phyloP scores from a whole-genome alignment of 2,329 filamentous ascomycete species.

The Lachnellula occidentalis region DNA sequence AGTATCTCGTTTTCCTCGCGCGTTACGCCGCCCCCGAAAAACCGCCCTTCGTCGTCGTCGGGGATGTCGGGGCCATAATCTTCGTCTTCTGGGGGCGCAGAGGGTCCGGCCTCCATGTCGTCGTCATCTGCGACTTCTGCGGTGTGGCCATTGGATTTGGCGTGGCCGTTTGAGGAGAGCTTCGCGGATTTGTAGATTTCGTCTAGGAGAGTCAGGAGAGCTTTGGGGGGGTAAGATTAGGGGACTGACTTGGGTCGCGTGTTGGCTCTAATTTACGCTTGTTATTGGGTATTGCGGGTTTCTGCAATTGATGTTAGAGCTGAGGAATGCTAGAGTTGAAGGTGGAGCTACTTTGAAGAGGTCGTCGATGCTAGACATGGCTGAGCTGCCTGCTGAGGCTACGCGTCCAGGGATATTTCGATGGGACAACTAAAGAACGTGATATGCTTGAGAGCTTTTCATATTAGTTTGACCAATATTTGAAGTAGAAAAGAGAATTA shows the following conservation, averaged over 20 bases:
- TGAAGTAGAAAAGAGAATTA: neutral
- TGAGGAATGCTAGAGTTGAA: neutral
- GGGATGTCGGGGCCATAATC: constrained; percentile 47
- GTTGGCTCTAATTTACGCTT: constrained; percentile 2
- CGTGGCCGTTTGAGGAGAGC: constrained; percentile 38
- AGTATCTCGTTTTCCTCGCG: constrained; percentile 75
- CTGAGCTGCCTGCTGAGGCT: neutral
- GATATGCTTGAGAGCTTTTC: neutral
- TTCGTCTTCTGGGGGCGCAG: constrained; percentile 49
- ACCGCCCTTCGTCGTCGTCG: constrained; percentile 88
- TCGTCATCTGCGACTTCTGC: constrained; percentile 32
- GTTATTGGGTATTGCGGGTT: constrained; percentile 1
- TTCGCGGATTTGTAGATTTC: constrained; percentile 61
- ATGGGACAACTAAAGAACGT: neutral
- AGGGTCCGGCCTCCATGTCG: constrained; percentile 44
- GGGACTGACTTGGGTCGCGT: constrained; percentile 53
- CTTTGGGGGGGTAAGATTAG: neutral
- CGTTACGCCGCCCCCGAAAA: constrained; percentile 89
- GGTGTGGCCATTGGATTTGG: constrained; percentile 31
- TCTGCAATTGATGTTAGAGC: neutral
- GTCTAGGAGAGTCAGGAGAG: constrained; percentile 35
- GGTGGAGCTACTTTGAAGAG: neutral
- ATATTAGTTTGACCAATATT: neutral
- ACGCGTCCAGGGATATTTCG: neutral
- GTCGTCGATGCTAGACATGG: constrained; percentile 1